These are phyloP conservation scores for Aspergillus sp. DNA, from an alignment of 2,329 filamentous ascomycete species.

Conservation along the genomic window DNA sequence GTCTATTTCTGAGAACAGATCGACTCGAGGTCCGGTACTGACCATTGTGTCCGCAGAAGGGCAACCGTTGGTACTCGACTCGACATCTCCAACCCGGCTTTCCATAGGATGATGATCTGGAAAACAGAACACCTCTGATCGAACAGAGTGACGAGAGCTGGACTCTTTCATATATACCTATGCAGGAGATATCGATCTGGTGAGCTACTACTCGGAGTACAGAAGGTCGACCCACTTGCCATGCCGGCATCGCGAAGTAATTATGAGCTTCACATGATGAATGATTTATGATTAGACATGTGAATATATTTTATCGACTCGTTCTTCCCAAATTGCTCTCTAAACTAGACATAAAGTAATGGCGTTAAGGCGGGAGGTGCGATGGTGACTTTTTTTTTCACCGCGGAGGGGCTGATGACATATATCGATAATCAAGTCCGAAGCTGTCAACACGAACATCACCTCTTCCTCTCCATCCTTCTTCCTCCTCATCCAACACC, in stretches of 20 bases:
- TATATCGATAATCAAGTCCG: constrained; percentile 16
- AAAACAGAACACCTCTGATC: not conserved
- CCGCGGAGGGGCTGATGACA: constrained; percentile 30
- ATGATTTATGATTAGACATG: not conserved
- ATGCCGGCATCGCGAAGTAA: not conserved
- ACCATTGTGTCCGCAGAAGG: not conserved
- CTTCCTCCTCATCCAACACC: constrained; percentile 9
- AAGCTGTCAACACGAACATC: constrained; percentile 12
- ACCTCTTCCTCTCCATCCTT: constrained; percentile 15
- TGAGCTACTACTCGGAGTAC: not conserved
- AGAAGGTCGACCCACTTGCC: not conserved
- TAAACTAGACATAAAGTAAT: not conserved
- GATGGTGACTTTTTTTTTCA: not conserved
- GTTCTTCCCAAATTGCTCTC: not conserved
- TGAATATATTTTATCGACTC: not conserved
- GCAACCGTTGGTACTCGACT: not conserved
- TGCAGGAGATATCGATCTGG: not conserved
- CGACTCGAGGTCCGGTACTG: not conserved
- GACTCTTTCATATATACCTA: too few relatives aligned
- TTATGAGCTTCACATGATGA: not conserved
- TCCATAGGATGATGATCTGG: not conserved
- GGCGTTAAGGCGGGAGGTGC: not conserved
- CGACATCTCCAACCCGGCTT: not conserved
- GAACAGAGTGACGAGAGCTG: not conserved
- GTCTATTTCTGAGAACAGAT: not conserved